A percentile compares a stretch with the other conserved stretches of the same genome.
phyloP scores from a whole-genome alignment of 441 rosid genomes.

The Viola pubescens region DNA sequence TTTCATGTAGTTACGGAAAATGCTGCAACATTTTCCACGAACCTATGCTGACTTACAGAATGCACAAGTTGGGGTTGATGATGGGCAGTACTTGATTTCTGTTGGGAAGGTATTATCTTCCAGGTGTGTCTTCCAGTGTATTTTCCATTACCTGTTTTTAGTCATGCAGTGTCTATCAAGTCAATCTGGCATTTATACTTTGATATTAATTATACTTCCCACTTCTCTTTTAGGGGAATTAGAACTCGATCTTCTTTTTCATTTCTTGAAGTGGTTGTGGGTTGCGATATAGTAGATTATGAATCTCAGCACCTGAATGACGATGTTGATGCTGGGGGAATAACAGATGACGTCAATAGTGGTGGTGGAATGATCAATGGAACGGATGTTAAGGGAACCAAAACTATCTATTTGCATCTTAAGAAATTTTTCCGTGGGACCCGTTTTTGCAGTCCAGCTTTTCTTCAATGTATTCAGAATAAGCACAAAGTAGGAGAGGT shows the following conservation, averaged over 20 bases:
- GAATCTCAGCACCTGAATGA: slow-evolving; percentile 26
- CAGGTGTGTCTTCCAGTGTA: slow-evolving; percentile 32
- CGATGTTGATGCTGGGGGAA: slow-evolving; percentile 19
- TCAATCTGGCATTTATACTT: neutral
- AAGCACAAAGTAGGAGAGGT: slow-evolving; percentile 62
- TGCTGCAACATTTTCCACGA: slow-evolving; percentile 89
- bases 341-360: no score
- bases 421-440: slow-evolving; percentile 84
- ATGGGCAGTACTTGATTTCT: slow-evolving; percentile 88
- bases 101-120: slow-evolving; percentile 74
- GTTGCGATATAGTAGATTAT: slow-evolving; percentile 48
- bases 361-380: no score
- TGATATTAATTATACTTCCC: neutral
- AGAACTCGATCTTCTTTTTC: slow-evolving; percentile 63
- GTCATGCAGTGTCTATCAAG: no score
- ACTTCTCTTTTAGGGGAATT: slow-evolving; percentile 55
- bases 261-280: slow-evolving; percentile 82
- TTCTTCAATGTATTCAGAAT: slow-evolving; percentile 55
- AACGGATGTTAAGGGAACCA: slow-evolving; percentile 23
- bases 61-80: slow-evolving; percentile 66
- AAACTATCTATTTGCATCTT: slow-evolving; percentile 66
- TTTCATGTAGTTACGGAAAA: slow-evolving; percentile 54
- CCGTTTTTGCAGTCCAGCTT: slow-evolving; percentile 65
- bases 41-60: slow-evolving; percentile 91
- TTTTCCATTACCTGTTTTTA: no score